Evolutionary conservation across 768 basidiomycete species (phyloP).

Genomic region (Melanogaster broomeanus): DNA sequence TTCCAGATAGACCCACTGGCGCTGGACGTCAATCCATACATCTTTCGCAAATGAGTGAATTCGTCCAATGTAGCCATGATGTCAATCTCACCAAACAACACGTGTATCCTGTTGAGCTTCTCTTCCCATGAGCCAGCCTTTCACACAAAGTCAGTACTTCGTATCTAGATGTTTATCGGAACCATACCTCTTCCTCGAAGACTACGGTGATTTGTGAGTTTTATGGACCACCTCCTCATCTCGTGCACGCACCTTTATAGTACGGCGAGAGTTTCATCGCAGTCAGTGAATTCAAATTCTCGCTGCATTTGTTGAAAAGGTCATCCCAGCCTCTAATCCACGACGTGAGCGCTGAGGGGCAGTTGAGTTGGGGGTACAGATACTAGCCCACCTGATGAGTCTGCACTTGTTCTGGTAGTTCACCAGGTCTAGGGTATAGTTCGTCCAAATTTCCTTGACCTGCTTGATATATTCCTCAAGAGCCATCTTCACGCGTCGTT

Average conservation of each 20-base stretch:
- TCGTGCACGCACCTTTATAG: constrained; percentile 73
- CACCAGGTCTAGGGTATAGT: constrained; percentile 91
- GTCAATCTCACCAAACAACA: constrained; percentile 78
- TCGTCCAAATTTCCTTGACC: constrained; percentile 97
- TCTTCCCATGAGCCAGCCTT: constrained; percentile 94
- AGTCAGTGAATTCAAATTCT: constrained; percentile 92
- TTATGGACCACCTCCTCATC: background rate
- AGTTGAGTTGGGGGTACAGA: background rate
- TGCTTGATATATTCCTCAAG: constrained; percentile 94
- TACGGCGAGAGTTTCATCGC: constrained; percentile 99
- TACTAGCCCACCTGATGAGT: constrained; percentile 77
- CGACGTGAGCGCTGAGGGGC: constrained; percentile 4
- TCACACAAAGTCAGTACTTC: constrained; percentile 5
- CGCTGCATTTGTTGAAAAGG: constrained; percentile 93
- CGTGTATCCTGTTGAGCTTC: constrained; percentile 94
- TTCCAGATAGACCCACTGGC: constrained; percentile 99
- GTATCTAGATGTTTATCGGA: background rate
- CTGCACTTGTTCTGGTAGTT: constrained; percentile 99
- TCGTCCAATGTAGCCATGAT: background rate
- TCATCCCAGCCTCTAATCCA: constrained; percentile 89
- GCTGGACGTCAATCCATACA: constrained; percentile 99
- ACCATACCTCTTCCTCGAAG: constrained; percentile 80
- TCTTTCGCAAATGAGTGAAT: constrained; percentile 47
- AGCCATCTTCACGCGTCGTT: constrained; percentile 67
- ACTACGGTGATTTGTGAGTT: constrained; percentile 44